Conservation (phyloP, 2,329 filamentous ascomycete genomes). For the Diaporthe sp. region DNA sequence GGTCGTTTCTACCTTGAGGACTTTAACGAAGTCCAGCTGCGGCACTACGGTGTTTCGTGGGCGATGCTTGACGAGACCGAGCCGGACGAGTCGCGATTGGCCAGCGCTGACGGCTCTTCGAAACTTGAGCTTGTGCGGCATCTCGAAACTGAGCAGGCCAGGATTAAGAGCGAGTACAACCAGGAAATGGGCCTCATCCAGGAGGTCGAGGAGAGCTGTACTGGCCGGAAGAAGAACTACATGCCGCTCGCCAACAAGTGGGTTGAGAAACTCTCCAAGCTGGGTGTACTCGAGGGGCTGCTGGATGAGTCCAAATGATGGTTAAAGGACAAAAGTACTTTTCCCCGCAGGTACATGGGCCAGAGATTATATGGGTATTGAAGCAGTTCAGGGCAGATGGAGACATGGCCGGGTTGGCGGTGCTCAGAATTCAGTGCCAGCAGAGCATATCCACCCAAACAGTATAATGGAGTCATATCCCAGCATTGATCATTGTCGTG, state of each 20-base stretch:
- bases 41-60: constrained; percentile 25
- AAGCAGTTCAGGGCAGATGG: not conserved
- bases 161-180: constrained; percentile 60
- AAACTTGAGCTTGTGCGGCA: constrained; percentile 43
- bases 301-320: constrained; percentile 40
- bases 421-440: not conserved
- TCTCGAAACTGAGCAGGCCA: constrained; percentile 57
- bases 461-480: not conserved
- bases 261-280: constrained; percentile 77
- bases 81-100: not conserved
- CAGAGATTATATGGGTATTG: not conserved
- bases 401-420: not conserved
- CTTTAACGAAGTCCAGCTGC: constrained; percentile 25
- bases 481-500: not conserved
- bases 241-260: constrained; percentile 77
- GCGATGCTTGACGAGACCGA: constrained; percentile 11
- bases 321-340: too few relatives aligned
- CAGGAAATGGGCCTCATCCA: constrained; percentile 61
- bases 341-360: too few relatives aligned
- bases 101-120: not conserved
- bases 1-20: constrained; percentile 17
- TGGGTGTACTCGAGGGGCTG: constrained; percentile 68
- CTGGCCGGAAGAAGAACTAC: constrained; percentile 75
- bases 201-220: constrained; percentile 66
- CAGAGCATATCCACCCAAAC: not conserved